phyloP scores from a whole-genome alignment of 1,284 basidiomycete genomes.

The Ustilago bromivora region DNA sequence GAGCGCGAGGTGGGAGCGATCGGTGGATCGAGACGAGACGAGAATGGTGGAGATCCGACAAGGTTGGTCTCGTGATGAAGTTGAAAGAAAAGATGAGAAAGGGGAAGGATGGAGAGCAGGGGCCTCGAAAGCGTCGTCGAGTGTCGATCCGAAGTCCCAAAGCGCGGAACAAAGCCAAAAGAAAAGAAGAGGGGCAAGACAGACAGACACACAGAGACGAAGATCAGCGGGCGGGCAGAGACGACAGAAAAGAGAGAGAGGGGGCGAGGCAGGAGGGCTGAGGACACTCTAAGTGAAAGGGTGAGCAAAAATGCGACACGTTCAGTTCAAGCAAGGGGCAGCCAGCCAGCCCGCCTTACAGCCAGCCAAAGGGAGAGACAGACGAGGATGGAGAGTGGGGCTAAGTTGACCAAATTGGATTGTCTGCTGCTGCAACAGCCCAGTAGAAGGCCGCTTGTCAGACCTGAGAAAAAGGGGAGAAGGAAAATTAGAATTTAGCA shows the following conservation, averaged over 20 bases:
- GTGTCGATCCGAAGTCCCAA: conserved; percentile 10
- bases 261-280: neutral
- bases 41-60: conserved; percentile 14
- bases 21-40: neutral
- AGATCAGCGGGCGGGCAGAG: conserved; percentile 4
- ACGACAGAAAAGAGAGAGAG: neutral
- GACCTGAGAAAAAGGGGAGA: neutral
- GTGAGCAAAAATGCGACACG: conserved; percentile 9
- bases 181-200: neutral
- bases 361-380: neutral
- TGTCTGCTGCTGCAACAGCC: neutral
- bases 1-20: neutral
- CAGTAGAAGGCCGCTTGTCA: conserved; percentile 1
- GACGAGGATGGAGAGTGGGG: conserved; percentile 5
- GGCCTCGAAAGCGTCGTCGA: neutral
- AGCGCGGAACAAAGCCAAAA: neutral
- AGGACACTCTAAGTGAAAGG: neutral
- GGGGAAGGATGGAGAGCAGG: neutral
- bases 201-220: neutral
- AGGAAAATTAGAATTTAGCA: neutral
- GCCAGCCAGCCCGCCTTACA: neutral
- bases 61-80: neutral
- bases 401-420: neutral
- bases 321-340: neutral
- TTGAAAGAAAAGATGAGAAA: neutral